These are phyloP conservation scores for Phlyctochytrium bullatum DNA, from an alignment of 192 early-diverging fungal species.

Conservation along the genomic window DNA sequence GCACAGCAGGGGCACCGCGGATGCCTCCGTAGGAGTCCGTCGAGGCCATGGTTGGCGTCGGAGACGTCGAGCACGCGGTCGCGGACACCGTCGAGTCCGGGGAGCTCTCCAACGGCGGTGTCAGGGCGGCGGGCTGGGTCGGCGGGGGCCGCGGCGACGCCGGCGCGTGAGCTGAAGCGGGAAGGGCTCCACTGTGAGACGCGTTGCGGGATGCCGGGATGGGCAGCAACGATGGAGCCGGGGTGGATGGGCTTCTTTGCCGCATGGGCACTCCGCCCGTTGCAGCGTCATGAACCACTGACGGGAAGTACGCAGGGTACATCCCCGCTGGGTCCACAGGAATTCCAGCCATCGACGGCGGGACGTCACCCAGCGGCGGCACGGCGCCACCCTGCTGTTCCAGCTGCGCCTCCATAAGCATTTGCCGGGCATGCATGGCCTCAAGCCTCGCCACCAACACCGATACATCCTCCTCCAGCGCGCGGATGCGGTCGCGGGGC, in stretches of 20 bases:
- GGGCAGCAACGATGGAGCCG: not conserved
- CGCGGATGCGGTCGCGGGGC: constrained; percentile 13
- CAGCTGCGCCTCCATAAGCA: constrained; percentile 21
- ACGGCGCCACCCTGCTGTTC: not conserved
- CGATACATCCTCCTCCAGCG: constrained; percentile 22
- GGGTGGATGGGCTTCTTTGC: not conserved
- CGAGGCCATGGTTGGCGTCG: not conserved
- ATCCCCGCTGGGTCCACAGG: too few relatives aligned
- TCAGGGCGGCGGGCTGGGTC: too few relatives aligned
- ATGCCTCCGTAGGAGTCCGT: not conserved
- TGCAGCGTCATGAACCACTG: too few relatives aligned
- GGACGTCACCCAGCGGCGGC: not conserved
- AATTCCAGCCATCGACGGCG: too few relatives aligned
- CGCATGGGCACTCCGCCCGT: not conserved
- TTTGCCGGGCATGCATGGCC: constrained; percentile 14
- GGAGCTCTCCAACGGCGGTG: too few relatives aligned
- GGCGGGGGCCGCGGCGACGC: too few relatives aligned
- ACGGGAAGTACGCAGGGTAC: too few relatives aligned
- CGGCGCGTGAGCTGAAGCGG: too few relatives aligned
- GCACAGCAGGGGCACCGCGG: too few relatives aligned
- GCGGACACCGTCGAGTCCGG: too few relatives aligned
- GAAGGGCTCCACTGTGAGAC: too few relatives aligned
- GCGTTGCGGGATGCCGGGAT: not conserved
- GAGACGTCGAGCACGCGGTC: not conserved
- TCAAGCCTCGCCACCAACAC: constrained; percentile 17